These are phyloP conservation scores for Phytophthora crassamura DNA, from an alignment of 352 stramenopile genomes.

Conservation along the genomic window DNA sequence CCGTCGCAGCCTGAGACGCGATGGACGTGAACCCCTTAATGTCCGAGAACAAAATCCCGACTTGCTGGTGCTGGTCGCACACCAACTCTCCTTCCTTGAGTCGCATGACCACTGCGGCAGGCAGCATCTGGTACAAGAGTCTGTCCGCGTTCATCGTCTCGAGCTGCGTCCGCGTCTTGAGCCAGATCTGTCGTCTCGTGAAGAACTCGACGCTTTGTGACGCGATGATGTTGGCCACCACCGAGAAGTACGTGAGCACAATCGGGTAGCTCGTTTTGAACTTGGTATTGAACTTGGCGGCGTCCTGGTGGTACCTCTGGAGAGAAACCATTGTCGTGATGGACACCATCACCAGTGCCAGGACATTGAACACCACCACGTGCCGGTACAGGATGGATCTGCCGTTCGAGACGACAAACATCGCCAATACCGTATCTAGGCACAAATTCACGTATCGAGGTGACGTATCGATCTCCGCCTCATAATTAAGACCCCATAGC, in stretches of 20 bases:
- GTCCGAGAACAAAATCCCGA: slow-evolving; percentile 92
- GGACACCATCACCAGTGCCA: slow-evolving; percentile 62
- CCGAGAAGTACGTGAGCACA: slow-evolving; percentile 81
- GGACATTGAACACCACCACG: slow-evolving; percentile 63
- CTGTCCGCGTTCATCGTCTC: slow-evolving; percentile 87
- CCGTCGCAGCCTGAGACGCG: slow-evolving; percentile 78
- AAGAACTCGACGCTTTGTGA: slow-evolving; percentile 86
- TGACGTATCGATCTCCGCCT: slow-evolving; percentile 65
- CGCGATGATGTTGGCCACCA: slow-evolving; percentile 84
- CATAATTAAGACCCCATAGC: slow-evolving; percentile 69
- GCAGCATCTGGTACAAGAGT: slow-evolving; percentile 90
- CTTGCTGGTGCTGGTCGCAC: slow-evolving; percentile 87
- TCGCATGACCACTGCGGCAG: slow-evolving; percentile 80
- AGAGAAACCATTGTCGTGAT: slow-evolving; percentile 52
- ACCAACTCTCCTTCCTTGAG: slow-evolving; percentile 87
- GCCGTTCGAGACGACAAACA: slow-evolving; percentile 88
- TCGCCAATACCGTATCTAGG: slow-evolving; percentile 77
- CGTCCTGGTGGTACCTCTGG: slow-evolving; percentile 54
- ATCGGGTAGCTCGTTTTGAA: slow-evolving; percentile 87
- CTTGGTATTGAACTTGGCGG: slow-evolving; percentile 66
- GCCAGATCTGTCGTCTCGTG: slow-evolving; percentile 82
- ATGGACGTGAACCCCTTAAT: slow-evolving; percentile 94
- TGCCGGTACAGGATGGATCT: slow-evolving; percentile 80
- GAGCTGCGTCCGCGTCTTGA: slow-evolving; percentile 83
- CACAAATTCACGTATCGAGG: slow-evolving; percentile 81